These are phyloP conservation scores for Perkinsus chesapeaki DNA, from an alignment of 169 alveolate species.

Conservation along the genomic window DNA sequence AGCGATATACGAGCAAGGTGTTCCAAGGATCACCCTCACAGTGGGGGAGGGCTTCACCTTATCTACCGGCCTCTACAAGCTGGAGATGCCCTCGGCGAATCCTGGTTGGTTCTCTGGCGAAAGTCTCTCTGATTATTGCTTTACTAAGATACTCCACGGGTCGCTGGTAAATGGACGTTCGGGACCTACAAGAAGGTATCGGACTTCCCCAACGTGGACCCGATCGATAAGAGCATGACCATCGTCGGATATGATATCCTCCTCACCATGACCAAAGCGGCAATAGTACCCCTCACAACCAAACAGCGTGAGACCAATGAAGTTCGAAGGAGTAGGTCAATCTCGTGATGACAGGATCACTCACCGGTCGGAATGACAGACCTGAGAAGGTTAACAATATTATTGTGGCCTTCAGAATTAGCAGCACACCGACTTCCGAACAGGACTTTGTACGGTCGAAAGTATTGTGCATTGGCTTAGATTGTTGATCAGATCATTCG, in stretches of 20 bases:
- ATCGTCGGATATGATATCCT: neutral
- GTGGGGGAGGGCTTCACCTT: neutral
- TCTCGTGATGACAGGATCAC: neutral
- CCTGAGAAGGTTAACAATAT: neutral
- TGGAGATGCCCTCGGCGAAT: neutral
- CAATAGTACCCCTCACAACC: neutral
- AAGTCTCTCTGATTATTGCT: too few species aligned
- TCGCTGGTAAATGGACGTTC: slow-evolving; percentile 2
- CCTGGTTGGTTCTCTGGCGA: neutral
- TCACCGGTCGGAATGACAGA: neutral
- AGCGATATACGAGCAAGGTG: neutral
- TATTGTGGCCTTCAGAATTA: neutral
- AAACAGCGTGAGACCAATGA: neutral
- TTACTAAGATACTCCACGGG: neutral
- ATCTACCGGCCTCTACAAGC: neutral
- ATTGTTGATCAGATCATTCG: neutral
- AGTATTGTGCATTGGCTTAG: too few species aligned
- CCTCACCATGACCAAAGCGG: neutral
- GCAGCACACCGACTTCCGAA: neutral
- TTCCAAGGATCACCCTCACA: neutral
- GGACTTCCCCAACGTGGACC: neutral
- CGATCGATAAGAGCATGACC: neutral
- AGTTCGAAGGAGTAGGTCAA: neutral
- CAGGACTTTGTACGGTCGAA: neutral
- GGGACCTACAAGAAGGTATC: slow-evolving; percentile 6